phyloP scores from a whole-genome alignment of 306 rosid species.

The Gillenia trifoliata region DNA sequence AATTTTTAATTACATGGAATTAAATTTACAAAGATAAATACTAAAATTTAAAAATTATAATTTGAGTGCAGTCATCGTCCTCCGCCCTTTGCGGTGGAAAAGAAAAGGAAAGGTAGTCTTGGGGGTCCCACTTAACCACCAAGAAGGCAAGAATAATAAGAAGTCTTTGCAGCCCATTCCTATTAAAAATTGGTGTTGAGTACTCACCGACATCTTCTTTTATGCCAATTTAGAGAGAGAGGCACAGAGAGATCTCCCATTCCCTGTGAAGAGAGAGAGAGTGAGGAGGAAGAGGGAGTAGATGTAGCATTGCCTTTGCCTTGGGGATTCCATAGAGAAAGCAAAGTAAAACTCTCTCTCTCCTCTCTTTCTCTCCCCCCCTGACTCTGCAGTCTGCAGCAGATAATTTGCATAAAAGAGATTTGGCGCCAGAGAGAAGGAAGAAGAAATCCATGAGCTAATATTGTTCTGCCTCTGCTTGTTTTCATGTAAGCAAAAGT shows the following conservation, averaged over 20 bases:
- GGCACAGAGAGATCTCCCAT: background rate
- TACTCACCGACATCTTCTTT: constrained; percentile 36
- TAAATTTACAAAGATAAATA: background rate
- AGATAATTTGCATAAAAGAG: constrained; percentile 7
- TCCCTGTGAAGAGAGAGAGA: constrained; percentile 21
- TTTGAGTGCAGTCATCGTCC: background rate
- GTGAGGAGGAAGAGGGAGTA: background rate
- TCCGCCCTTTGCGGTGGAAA: background rate
- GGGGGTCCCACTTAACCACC: constrained; percentile 7
- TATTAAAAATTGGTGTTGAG: constrained; percentile 8
- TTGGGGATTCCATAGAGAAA: constrained; percentile 20
- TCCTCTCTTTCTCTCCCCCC: background rate
- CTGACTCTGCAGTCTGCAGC: background rate
- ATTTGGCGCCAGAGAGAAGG: constrained; percentile 10
- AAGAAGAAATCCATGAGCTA: constrained; percentile 9
- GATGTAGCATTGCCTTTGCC: background rate
- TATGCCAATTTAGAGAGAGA: background rate
- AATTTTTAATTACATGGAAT: background rate
- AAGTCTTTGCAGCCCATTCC: constrained; percentile 8
- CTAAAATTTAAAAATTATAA: background rate
- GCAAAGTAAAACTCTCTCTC: constrained; percentile 2
- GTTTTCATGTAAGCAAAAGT: background rate
- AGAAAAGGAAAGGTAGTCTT: background rate
- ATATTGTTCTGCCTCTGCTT: constrained; percentile 10
- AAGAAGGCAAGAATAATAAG: constrained; percentile 1